Evolutionary conservation across 768 basidiomycete genomes (phyloP).

Genomic region (Vararia minispora): DNA sequence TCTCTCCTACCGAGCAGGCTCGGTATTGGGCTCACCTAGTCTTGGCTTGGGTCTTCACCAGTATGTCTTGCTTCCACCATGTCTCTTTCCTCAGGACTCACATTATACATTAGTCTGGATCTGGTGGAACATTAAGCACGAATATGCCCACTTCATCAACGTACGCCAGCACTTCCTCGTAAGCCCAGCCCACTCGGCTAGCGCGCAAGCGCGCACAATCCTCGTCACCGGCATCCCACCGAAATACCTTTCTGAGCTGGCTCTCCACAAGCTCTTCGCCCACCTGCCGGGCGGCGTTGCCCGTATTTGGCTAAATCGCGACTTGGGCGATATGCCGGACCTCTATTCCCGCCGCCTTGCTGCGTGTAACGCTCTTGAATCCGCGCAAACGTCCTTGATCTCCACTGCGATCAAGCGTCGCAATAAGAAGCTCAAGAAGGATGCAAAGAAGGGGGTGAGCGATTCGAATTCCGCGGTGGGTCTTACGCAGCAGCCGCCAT

Average conservation of each 20-base stretch:
- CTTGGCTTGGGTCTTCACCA: conserved; percentile 65
- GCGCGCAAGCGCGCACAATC: conserved; percentile 83
- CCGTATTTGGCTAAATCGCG: conserved; percentile 85
- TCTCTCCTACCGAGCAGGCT: conserved; percentile 32
- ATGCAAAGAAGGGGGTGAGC: conserved; percentile 19
- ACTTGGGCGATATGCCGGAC: conserved; percentile 81
- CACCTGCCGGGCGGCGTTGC: conserved; percentile 84
- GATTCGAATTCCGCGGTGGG: not conserved
- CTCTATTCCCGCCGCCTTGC: conserved; percentile 64
- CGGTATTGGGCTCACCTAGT: conserved; percentile 76
- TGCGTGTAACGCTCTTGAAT: conserved; percentile 74
- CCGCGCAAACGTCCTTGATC: conserved; percentile 71
- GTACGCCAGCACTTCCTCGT: conserved; percentile 79
- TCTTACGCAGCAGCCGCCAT: not conserved
- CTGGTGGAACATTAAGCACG: conserved; percentile 66
- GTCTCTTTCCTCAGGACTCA: not conserved
- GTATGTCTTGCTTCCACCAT: conserved; percentile 29
- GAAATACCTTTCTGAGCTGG: conserved; percentile 61
- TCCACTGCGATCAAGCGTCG: conserved; percentile 67
- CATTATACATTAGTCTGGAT: conserved; percentile 54
- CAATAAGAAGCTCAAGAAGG: conserved; percentile 39
- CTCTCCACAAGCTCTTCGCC: conserved; percentile 59
- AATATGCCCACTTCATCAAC: conserved; percentile 72
- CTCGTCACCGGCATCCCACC: conserved; percentile 84
- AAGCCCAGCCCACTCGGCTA: conserved; percentile 55